Percentiles rank a stretch among this genome's conserved stretches.
Evolutionary conservation across 768 basidiomycete genomes (phyloP).

Genomic region (Kwoniella shandongensis): DNA sequence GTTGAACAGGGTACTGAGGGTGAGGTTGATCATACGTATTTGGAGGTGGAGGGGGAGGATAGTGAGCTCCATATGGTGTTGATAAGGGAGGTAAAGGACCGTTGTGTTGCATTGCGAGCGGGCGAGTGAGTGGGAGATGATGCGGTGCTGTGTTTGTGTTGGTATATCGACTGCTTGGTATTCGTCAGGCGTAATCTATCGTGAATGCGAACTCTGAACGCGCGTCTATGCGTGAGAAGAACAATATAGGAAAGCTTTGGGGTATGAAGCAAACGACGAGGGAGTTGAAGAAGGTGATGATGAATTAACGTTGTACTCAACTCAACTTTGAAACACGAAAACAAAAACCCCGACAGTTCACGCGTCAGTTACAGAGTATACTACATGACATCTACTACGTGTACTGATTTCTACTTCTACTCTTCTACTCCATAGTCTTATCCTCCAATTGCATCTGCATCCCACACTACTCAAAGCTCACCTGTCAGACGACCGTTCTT

Average conservation of each 20-base stretch:
- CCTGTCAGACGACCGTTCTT: slow-evolving; percentile 15
- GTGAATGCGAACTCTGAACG: no score
- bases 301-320: slow-evolving; percentile 2
- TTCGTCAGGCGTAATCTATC: no score
- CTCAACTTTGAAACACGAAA: background rate
- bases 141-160: no score
- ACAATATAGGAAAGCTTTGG: background rate
- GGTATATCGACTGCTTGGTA: no score
- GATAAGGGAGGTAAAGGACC: no score
- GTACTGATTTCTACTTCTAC: background rate
- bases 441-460: background rate
- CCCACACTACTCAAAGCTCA: slow-evolving; percentile 11
- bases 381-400: background rate
- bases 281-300: slow-evolving; percentile 32
- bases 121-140: no score
- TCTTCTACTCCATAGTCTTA: background rate
- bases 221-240: background rate
- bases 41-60: background rate
- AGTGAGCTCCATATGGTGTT: background rate
- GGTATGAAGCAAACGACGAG: slow-evolving; percentile 24
- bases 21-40: background rate
- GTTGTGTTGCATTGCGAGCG: no score
- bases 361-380: background rate
- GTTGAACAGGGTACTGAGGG: slow-evolving; percentile 2
- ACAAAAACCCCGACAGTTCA: slow-evolving; percentile 1